These are phyloP conservation scores for Phytophthora ramorum DNA, from an alignment of 352 stramenopile genomes.

Conservation along the genomic window DNA sequence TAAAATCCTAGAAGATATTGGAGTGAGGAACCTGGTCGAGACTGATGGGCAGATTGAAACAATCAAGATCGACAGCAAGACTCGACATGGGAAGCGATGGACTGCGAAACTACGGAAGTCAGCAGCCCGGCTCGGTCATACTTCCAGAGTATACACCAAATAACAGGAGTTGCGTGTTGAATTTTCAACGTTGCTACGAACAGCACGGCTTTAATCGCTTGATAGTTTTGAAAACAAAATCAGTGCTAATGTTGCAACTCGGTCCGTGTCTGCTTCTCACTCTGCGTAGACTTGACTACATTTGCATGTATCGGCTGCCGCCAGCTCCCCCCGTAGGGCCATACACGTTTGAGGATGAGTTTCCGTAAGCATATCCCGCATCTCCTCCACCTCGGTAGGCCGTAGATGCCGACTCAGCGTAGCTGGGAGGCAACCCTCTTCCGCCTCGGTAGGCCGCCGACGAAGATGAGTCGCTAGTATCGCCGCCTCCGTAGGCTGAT, in stretches of 20 bases:
- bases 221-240: constrained; percentile 10
- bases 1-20: constrained; percentile 42
- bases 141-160: too few relatives aligned
- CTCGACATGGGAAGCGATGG: not conserved
- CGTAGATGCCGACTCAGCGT: constrained; percentile 26
- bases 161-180: not conserved
- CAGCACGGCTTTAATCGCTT: constrained; percentile 12
- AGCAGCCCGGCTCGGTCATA: too few relatives aligned
- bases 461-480: constrained; percentile 20
- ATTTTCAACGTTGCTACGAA: not conserved
- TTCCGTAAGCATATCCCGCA: constrained; percentile 22
- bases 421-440: constrained; percentile 20
- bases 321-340: constrained; percentile 36
- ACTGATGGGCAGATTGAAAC: constrained; percentile 15
- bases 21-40: constrained; percentile 28
- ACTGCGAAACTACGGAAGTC: too few relatives aligned
- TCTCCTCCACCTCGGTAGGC: constrained; percentile 24
- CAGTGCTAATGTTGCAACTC: constrained; percentile 19
- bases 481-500: constrained; percentile 21
- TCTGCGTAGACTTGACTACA: constrained; percentile 42
- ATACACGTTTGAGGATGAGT: constrained; percentile 37
- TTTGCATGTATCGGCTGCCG: constrained; percentile 51
- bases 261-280: constrained; percentile 13
- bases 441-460: constrained; percentile 17
- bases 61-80: constrained; percentile 10